These are phyloP conservation scores for Clonostachys rosea DNA, from an alignment of 2,329 filamentous ascomycete genomes.

Conservation along the genomic window DNA sequence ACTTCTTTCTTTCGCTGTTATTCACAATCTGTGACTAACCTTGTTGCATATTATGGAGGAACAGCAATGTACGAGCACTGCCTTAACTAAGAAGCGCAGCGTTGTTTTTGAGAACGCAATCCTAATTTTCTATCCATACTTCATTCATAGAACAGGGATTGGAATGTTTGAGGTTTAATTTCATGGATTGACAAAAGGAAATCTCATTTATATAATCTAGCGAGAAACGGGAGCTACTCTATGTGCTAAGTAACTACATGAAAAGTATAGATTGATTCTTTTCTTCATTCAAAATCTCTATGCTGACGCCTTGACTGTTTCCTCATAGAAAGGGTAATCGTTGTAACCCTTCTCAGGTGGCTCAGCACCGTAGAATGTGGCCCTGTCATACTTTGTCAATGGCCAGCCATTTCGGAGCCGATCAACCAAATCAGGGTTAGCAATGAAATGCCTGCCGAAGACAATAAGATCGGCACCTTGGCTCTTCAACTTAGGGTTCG, in stretches of 20 bases:
- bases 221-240: too few relatives aligned
- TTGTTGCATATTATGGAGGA: too few relatives aligned
- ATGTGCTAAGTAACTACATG: too few relatives aligned
- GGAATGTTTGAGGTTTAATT: too few relatives aligned
- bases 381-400: constrained; percentile 18
- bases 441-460: constrained; percentile 20
- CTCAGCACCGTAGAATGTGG: constrained; percentile 17
- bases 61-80: too few relatives aligned
- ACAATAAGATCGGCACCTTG: constrained; percentile 14
- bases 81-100: too few relatives aligned
- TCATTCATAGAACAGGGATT: too few relatives aligned
- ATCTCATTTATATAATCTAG: not conserved
- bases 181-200: not conserved
- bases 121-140: too few relatives aligned
- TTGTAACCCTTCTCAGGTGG: constrained; percentile 14
- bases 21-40: too few relatives aligned
- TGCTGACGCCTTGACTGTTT: not conserved
- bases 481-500: constrained; percentile 32
- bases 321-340: constrained; percentile 17
- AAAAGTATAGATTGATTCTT: not conserved
- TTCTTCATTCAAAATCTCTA: not conserved
- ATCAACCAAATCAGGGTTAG: constrained; percentile 19
- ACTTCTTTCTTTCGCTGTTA: too few relatives aligned
- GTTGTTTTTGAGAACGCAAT: too few relatives aligned
- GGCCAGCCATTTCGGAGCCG: constrained; percentile 15